Conservation (phyloP, 495 filamentous ascomycete genomes). For the Neurospora sp. region DNA sequence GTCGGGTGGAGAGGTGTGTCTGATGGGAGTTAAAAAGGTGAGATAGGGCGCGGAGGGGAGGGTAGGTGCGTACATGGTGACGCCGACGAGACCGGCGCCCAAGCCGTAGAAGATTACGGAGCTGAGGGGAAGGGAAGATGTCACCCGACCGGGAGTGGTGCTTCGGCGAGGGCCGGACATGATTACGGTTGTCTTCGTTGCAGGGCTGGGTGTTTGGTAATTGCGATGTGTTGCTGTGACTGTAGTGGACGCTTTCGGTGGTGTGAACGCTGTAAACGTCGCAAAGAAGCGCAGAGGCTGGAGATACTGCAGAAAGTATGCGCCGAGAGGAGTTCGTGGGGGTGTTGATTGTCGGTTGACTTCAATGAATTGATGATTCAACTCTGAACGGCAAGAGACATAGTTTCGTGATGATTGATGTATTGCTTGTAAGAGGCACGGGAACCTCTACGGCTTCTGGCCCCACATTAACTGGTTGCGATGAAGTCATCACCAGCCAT, state of each 20-base stretch:
- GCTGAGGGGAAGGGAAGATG: not conserved
- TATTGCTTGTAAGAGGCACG: not conserved
- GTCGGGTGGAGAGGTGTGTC: not conserved
- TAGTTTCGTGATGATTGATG: not conserved
- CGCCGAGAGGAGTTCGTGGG: not conserved
- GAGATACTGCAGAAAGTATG: not conserved
- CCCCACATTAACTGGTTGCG: not conserved
- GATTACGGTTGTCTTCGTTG: not conserved
- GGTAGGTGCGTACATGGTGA: constrained; percentile 1
- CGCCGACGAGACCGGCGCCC: constrained; percentile 6
- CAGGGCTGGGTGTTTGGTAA: not conserved
- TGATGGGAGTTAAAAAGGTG: not conserved
- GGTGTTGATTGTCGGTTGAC: not conserved
- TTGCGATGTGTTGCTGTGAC: not conserved
- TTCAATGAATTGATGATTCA: not conserved
- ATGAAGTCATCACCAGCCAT: not conserved
- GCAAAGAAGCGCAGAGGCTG: not conserved
- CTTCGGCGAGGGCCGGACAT: not conserved
- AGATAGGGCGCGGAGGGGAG: not conserved
- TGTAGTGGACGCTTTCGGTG: not conserved
- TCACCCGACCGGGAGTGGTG: not conserved
- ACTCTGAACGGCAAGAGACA: not conserved
- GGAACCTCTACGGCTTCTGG: not conserved
- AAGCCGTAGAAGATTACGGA: constrained; percentile 3
- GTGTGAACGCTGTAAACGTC: not conserved